These are phyloP conservation scores for Evansstolkia leycettana DNA, from an alignment of 495 filamentous ascomycete species.

Conservation along the genomic window DNA sequence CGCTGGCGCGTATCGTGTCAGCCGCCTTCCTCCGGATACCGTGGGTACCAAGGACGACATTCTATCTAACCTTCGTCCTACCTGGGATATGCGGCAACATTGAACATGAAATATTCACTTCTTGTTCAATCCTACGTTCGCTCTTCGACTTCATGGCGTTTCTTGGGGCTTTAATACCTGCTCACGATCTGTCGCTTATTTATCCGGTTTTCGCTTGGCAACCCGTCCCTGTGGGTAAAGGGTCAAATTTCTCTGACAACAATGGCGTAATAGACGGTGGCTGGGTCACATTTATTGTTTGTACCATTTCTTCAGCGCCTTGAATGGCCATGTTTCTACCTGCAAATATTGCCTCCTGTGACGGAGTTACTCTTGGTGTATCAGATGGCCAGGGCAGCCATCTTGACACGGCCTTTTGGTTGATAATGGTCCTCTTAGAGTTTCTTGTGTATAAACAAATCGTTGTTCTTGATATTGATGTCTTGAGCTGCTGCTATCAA, in stretches of 20 bases:
- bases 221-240: not conserved
- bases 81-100: slow-evolving; percentile 51
- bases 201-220: not conserved
- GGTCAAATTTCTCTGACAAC: not conserved
- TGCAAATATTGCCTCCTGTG: slow-evolving; percentile 1
- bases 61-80: slow-evolving; percentile 56
- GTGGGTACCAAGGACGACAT: slow-evolving; percentile 75
- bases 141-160: too few relatives aligned
- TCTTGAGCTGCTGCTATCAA: too few relatives aligned
- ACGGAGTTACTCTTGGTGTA: too few relatives aligned
- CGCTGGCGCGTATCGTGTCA: slow-evolving; percentile 80
- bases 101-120: not conserved
- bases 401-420: too few relatives aligned
- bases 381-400: too few relatives aligned
- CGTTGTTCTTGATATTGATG: too few relatives aligned
- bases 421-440: too few relatives aligned
- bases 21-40: slow-evolving; percentile 66
- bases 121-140: too few relatives aligned
- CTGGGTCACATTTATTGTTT: not conserved
- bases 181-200: slow-evolving; percentile 1
- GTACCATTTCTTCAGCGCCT: too few relatives aligned
- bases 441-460: too few relatives aligned
- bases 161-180: not conserved
- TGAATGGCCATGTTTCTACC: not conserved
- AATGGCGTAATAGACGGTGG: slow-evolving; percentile 1